Evolutionary conservation across 1,139 yeast genomes (phyloP), one percentile per base, ranked within the genome.

Genomic region (Kluyveromyces sp.): DNA sequence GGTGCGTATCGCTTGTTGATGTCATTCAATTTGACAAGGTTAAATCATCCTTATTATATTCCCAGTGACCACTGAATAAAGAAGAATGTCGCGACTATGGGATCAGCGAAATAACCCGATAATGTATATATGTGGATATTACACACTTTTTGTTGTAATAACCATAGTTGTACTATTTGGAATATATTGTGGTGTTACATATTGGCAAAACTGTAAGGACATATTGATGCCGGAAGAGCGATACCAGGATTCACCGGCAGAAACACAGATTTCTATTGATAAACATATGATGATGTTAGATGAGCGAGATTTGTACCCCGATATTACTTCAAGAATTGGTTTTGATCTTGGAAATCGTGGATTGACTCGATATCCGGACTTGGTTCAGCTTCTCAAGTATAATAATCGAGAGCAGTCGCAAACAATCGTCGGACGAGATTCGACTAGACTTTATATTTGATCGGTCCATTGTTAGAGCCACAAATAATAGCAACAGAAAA

Each of bases 261-360:
- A 35, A n/a, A 41, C 43, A 6, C 35, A 41, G 25, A 15, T 41
- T n/a, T 41, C 43, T 15, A 5, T 29, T 3, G 43, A 41, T 28
- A 34, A 41, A 41, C 28, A 34, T 34, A 34, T 25, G 28, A 8
- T 40, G 32, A 34, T 35, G 33, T 29, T 41, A 27, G 39, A 41
- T 25, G 43, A 35, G 28, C 33, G 43, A 28, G 38, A 41, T 28
- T 41, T 41, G 43, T 41, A 34, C 28, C 43, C 43, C 8, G 43
- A 41, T 7, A 3, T 34, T 4, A 25, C 27, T 2, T 15, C 21
- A n/a, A 25, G 34, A n/a, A 41, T 26, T 5, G 43, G 39, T 4
- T 5, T 34, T 4, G 34, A 15, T 4, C 27, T 7, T 6, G 39
- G 31, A 2, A 7, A 7, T 5, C n/a, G 27, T 25, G 25, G 28